Conservation (phyloP, 495 filamentous ascomycete species). For the Lepidopterella palustris region DNA sequence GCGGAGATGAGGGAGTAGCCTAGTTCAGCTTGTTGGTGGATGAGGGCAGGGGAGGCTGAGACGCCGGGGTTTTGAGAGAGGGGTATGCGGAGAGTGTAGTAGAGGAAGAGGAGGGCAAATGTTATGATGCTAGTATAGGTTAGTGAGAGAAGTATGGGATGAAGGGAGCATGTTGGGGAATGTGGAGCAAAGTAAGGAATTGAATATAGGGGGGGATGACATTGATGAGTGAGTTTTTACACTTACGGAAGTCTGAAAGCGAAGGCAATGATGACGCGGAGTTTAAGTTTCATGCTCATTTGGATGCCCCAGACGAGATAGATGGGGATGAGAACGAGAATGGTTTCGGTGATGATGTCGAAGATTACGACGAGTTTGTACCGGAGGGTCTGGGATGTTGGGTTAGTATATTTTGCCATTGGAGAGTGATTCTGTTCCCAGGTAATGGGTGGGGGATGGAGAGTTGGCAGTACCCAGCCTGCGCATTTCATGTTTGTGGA, state of each 20-base stretch:
- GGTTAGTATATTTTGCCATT: too few relatives aligned
- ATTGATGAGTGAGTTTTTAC: too few relatives aligned
- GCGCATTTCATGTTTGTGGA: conserved; percentile 1
- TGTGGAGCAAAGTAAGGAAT: too few relatives aligned
- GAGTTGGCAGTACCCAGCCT: not conserved
- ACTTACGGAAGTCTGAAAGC: conserved; percentile 16
- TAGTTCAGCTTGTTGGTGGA: conserved; percentile 18
- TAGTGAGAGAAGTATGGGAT: not conserved
- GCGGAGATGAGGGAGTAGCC: conserved; percentile 15
- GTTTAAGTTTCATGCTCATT: conserved; percentile 14
- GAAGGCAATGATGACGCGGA: conserved; percentile 14
- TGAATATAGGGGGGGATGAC: too few relatives aligned
- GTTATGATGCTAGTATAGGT: conserved; percentile 1
- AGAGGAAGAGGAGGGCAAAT: conserved; percentile 7
- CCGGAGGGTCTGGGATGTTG: not conserved
- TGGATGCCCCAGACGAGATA: conserved; percentile 20
- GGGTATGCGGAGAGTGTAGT: too few relatives aligned
- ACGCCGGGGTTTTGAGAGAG: conserved; percentile 4
- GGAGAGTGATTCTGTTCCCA: too few relatives aligned
- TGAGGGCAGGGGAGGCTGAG: not conserved
- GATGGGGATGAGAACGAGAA: conserved; percentile 19
- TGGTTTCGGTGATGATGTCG: conserved; percentile 17
- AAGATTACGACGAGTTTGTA: conserved; percentile 15
- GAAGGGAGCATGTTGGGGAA: too few relatives aligned
- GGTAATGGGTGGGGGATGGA: too few relatives aligned